phyloP scores from a whole-genome alignment of 106 monocot genomes.

The Chionographis japonica region DNA sequence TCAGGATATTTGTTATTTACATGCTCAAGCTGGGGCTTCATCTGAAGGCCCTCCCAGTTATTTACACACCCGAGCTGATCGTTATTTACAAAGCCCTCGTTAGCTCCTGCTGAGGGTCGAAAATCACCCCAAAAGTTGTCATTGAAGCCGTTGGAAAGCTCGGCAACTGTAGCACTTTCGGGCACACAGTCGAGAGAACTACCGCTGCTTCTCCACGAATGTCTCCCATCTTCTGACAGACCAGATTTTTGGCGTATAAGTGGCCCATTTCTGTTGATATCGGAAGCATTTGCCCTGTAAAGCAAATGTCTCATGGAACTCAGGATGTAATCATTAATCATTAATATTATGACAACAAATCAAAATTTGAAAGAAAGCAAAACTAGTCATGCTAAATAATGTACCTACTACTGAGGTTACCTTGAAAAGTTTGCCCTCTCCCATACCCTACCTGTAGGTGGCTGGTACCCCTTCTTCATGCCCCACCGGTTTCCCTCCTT shows the following conservation, averaged over 20 bases:
- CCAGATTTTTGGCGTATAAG: conserved; percentile 21
- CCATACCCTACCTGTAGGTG: no score
- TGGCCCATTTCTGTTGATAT: conserved; percentile 21
- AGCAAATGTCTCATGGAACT: not conserved
- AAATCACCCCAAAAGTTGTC: conserved; percentile 15
- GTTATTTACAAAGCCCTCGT: conserved; percentile 54
- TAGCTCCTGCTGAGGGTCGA: conserved; percentile 13
- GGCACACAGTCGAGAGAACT: conserved; percentile 41
- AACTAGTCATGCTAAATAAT: no score
- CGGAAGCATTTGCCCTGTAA: conserved; percentile 17
- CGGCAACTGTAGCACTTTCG: conserved; percentile 26
- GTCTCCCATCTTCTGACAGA: conserved; percentile 23
- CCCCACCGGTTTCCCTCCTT: no score
- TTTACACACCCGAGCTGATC: conserved; percentile 54
- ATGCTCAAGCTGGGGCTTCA: conserved; percentile 42
- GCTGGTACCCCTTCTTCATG: no score
- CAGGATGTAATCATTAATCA: no score
- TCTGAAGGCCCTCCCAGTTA: conserved; percentile 39
- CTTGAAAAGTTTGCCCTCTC: no score
- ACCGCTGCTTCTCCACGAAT: conserved; percentile 41
- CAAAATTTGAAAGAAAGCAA: no score
- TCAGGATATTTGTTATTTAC: conserved; percentile 63
- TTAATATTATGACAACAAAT: no score
- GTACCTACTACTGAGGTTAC: no score
- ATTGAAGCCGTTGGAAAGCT: conserved; percentile 12